Base-by-base conservation (phyloP, 129 eudicot species). In the Flaveria trinervia region DNA sequence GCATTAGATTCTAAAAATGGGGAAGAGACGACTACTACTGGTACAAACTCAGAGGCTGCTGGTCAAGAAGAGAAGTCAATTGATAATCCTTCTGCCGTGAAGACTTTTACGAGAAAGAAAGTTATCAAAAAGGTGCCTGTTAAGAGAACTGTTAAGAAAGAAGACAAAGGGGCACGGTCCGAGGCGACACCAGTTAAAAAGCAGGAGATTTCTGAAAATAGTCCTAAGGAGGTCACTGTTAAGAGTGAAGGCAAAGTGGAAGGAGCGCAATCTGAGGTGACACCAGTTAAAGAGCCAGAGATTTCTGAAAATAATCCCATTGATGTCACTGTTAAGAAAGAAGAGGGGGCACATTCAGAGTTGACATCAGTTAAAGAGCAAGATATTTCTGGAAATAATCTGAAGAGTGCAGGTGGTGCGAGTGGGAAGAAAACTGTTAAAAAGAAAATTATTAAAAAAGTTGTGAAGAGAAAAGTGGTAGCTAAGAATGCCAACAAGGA, bases 361-460 rank as follows among this genome's bases (percentile, higher is more conserved):
- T 74, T 55, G 71, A 74, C 70, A 43, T 61, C 80, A 64, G 82
- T 50, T 17, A 88, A 85, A 78, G 92, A 82, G 76, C 64, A 79
- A 45, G 92, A 82, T 71, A 61, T 67, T 62, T 68, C 87, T 65
- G 89, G 79, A 84, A 86, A 74, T 23, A 83, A 82, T 50, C 65
- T 82, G 30, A 83, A 80, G 75, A 64, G 30, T 52, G 74, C 68
- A 62, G 46, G 69, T 15, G 69, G 69, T 83, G 51, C 25, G 5
- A 74, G 80, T 68, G 81, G 72, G 49, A 93, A 87, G 67, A 81
- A 73, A 75, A 75, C 79, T 8, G 86, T 86, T 43, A 95, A 91
- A 82, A 92, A 82, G 81, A 95, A 89, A 84, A 80, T 95, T 68
- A 74, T 95, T 4, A 92, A 66, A 82, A 89, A 87, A 81, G 97